Evolutionary conservation across 164 flowering plant genomes (phyloP).

Genomic region (Vitis cinerea): DNA sequence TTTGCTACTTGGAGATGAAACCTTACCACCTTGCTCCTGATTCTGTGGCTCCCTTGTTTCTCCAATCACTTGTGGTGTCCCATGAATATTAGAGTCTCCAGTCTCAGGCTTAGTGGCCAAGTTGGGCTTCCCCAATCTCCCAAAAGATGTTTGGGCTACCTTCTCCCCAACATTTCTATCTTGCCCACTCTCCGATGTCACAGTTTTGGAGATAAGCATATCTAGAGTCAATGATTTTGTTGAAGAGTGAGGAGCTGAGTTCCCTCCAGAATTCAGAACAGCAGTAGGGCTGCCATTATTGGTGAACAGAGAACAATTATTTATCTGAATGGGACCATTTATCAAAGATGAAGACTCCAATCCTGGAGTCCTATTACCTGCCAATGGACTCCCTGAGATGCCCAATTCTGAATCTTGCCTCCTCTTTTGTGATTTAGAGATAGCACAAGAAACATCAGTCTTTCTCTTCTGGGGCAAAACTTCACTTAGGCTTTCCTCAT

Average conservation of each 20-base stretch:
- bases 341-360: slow-evolving; percentile 9
- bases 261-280: slow-evolving; percentile 7
- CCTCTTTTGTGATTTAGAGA: slow-evolving; percentile 27
- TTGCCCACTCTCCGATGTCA: slow-evolving; percentile 13
- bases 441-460: slow-evolving; percentile 19
- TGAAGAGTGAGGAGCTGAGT: slow-evolving; percentile 6
- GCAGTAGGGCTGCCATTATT: slow-evolving; percentile 8
- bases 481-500: slow-evolving; percentile 16
- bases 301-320: not conserved
- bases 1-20: slow-evolving; percentile 18
- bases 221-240: slow-evolving; percentile 16
- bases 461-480: slow-evolving; percentile 39
- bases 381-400: slow-evolving; percentile 13
- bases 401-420: slow-evolving; percentile 13
- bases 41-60: slow-evolving; percentile 16
- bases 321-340: slow-evolving; percentile 6
- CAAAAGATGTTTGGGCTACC: slow-evolving; percentile 14
- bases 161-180: slow-evolving; percentile 8
- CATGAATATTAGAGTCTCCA: slow-evolving; percentile 1
- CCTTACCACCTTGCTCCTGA: slow-evolving; percentile 16
- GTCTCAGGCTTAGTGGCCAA: slow-evolving; percentile 3
- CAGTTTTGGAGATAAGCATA: slow-evolving; percentile 12
- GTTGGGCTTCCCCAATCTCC: not conserved
- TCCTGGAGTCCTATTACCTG: slow-evolving; percentile 16
- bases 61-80: slow-evolving; percentile 9